Conservation (phyloP, 345 rosid genomes). For the Raphanus sativus region DNA sequence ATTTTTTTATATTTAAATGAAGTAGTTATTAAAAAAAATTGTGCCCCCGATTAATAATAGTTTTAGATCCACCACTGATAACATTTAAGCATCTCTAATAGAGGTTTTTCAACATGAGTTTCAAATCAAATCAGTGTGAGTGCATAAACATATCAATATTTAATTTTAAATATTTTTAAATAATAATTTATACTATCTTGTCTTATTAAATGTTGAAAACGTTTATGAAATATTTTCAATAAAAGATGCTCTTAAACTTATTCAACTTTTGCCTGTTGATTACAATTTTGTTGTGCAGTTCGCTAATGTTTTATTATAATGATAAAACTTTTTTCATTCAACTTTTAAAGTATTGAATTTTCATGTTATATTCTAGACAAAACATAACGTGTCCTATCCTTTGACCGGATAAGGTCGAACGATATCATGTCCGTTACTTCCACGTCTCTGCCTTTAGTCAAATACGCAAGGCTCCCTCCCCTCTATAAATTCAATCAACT, state of each 20-base stretch:
- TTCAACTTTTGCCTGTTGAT: not conserved
- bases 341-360: not conserved
- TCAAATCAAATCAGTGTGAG: not conserved
- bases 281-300: not conserved
- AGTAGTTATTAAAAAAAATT: too few relatives aligned
- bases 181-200: not conserved
- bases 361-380: not conserved
- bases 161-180: too few relatives aligned
- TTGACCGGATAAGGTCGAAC: constrained; percentile 29
- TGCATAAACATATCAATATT: not conserved
- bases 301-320: not conserved
- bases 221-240: not conserved
- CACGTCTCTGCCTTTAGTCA: constrained; percentile 35
- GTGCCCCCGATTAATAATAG: too few relatives aligned
- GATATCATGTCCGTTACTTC: constrained; percentile 12
- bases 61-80: too few relatives aligned
- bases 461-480: constrained; percentile 21
- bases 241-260: not conserved
- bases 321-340: not conserved
- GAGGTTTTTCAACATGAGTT: not conserved
- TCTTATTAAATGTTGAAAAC: not conserved
- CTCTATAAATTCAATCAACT: not conserved
- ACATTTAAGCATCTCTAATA: not conserved
- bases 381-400: not conserved
- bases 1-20: too few relatives aligned